Evolutionary conservation across 345 rosid species (phyloP).

Genomic region (Aurinia saxatilis): DNA sequence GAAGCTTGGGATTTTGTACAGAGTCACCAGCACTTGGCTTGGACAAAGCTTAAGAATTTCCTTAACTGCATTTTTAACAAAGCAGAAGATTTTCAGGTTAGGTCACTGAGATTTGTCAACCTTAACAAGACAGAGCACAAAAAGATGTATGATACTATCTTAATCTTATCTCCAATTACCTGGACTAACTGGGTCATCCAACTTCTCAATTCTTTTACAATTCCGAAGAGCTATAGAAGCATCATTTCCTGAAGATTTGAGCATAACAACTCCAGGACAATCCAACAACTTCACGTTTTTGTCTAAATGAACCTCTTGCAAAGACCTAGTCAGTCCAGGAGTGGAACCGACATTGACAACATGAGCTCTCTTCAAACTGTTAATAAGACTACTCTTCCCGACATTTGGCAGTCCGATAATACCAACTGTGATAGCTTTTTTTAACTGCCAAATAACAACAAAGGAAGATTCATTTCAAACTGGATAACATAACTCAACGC

Average conservation of each 20-base stretch:
- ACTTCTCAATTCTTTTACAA: slow-evolving; percentile 94
- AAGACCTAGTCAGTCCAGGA: slow-evolving; percentile 85
- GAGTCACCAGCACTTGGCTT: slow-evolving; percentile 49
- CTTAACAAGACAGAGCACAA: not conserved
- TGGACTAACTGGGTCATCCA: slow-evolving; percentile 90
- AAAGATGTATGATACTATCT: not conserved
- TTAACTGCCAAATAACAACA: slow-evolving; percentile 50
- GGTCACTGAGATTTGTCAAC: not conserved
- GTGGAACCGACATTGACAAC: slow-evolving; percentile 95
- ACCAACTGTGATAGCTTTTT: slow-evolving; percentile 88
- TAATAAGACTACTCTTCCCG: slow-evolving; percentile 97
- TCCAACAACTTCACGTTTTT: slow-evolving; percentile 84
- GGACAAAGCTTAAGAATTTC: slow-evolving; percentile 88
- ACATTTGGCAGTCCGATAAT: slow-evolving; percentile 94
- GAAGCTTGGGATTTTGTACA: slow-evolving; percentile 70
- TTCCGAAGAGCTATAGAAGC: slow-evolving; percentile 76
- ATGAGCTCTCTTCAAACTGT: slow-evolving; percentile 91
- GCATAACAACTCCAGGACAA: slow-evolving; percentile 98
- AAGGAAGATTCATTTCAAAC: not conserved
- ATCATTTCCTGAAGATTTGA: slow-evolving; percentile 62
- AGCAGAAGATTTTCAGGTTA: slow-evolving; percentile 13
- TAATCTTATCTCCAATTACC: slow-evolving; percentile 36
- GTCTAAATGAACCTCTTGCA: slow-evolving; percentile 97
- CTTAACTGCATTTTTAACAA: slow-evolving; percentile 45
- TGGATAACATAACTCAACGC: not conserved